These are phyloP conservation scores for Tetrahymena elliotti DNA, from an alignment of 73 alveolate species.

Conservation along the genomic window DNA sequence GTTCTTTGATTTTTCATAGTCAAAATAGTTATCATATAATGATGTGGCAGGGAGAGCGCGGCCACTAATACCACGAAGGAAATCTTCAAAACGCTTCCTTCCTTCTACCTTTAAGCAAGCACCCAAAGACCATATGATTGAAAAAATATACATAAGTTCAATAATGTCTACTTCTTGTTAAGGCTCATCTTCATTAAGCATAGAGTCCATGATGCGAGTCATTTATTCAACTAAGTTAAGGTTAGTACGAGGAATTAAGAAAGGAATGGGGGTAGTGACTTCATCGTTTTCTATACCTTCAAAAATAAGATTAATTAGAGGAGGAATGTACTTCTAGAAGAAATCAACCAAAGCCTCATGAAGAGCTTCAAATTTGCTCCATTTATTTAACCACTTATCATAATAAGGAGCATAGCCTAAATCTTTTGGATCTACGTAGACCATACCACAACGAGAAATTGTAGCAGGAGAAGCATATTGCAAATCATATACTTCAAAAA, in stretches of 20 bases:
- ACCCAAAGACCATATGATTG: constrained; percentile 98
- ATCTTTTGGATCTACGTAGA: constrained; percentile 82
- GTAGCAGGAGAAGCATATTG: constrained; percentile 99
- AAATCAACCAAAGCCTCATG: constrained; percentile 25
- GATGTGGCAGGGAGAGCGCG: constrained; percentile 64
- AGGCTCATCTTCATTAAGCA: constrained; percentile 85
- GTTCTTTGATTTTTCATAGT: constrained; percentile 41
- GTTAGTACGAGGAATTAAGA: constrained; percentile 69
- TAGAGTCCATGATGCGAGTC: constrained; percentile 75
- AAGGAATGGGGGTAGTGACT: constrained; percentile 61
- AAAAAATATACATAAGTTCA: constrained; percentile 90
- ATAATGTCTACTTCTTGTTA: constrained; percentile 87
- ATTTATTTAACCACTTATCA: constrained; percentile 44
- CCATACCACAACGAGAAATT: constrained; percentile 99
- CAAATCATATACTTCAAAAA: constrained; percentile 59
- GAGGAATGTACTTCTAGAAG: constrained; percentile 62
- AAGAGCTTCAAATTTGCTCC: constrained; percentile 14
- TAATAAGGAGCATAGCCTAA: constrained; percentile 45
- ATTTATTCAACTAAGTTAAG: constrained; percentile 84
- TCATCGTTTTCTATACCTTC: constrained; percentile 84
- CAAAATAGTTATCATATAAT: constrained; percentile 58
- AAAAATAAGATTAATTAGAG: constrained; percentile 57
- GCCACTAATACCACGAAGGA: constrained; percentile 63
- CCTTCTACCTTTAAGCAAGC: constrained; percentile 87
- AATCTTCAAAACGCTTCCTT: constrained; percentile 87